Base-by-base conservation (phyloP, 345 rosid genomes). In the Diplotaxis tenuifolia region DNA sequence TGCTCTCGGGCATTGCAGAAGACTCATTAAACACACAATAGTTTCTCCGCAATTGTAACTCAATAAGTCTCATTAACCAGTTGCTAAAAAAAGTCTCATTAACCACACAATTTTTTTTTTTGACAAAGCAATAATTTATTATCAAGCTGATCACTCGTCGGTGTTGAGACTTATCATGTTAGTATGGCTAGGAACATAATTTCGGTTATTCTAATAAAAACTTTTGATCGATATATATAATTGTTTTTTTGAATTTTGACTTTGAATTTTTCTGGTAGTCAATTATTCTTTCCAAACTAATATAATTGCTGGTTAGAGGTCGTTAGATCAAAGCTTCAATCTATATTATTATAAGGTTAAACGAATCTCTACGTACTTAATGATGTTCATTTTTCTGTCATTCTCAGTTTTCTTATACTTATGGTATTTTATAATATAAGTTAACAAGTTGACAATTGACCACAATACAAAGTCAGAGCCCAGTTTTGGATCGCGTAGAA, bases 381-480 rank as follows among this genome's bases (percentile, higher is more conserved):
- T 49, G 50, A 60, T 71, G 36, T 62, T 7, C 4, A 19, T n/a
- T 45, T 28, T 22, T 32, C 22, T 9, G 18, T 9, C 21, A 14
- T 60, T 45, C 61, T 23, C 53, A 34, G 0, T 21, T 55, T 34
- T 20, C 18, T 22, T n/a, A n/a, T 63, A 53, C 29, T 63, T 54
- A 10, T 12, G 5, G 28, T 16, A 10, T 12, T 38, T 38, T 27
- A 9, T 40, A 61, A 32, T 50, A 19, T 19, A 19, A 47, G 32
- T 52, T 72, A 28, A 64, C 31, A 73, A 53, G 9, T 54, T 62
- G 75, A 60, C 67, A 71, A 31, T 61, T 71, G 75, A 63, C 70
- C 70, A 34, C 53, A 21, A 8, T 47, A 20, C 29, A 58, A 29
- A 61, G 61, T 71, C 60, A 71, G 22, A 54, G 0, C n/a, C 54